Percentiles rank a stretch among this genome's conserved stretches.
Conservation (phyloP, 805 yeast genomes). For the Kuraishia cidri region DNA sequence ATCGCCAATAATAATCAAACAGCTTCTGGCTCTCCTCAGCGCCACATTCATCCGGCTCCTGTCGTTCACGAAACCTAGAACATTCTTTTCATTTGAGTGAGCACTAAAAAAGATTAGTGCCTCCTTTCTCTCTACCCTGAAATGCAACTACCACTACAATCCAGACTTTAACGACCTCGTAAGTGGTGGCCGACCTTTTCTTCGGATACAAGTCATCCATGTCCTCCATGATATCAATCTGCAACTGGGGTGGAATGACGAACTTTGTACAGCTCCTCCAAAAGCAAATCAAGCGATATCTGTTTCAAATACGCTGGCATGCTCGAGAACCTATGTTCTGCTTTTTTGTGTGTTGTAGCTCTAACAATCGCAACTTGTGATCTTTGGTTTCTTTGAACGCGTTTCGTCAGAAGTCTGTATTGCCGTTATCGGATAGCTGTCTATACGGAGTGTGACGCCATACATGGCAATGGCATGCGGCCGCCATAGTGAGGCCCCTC, state of each 20-base stretch:
- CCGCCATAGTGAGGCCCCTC: no score
- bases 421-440: no score
- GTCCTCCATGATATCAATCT: slow-evolving; percentile 43
- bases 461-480: no score
- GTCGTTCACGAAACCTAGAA: slow-evolving; percentile 78
- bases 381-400: no score
- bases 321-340: no score
- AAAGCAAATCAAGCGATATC: no score
- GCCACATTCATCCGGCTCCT: slow-evolving; percentile 87
- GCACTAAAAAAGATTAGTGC: slow-evolving; percentile 43
- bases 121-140: slow-evolving; percentile 51
- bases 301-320: no score
- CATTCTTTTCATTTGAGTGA: slow-evolving; percentile 59
- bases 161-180: slow-evolving; percentile 32
- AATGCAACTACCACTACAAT: slow-evolving; percentile 68
- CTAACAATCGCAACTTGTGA: no score
- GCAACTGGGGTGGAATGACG: slow-evolving; percentile 46
- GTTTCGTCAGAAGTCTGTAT: no score
- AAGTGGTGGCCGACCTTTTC: slow-evolving; percentile 37
- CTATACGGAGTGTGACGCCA: no score
- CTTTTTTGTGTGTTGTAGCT: no score
- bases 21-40: slow-evolving; percentile 79
- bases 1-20: slow-evolving; percentile 62
- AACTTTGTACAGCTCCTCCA: no score
- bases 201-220: slow-evolving; percentile 47